Conservation (phyloP, 1,139 yeast species). For the Hemisphaericaspora xylofermentans region DNA sequence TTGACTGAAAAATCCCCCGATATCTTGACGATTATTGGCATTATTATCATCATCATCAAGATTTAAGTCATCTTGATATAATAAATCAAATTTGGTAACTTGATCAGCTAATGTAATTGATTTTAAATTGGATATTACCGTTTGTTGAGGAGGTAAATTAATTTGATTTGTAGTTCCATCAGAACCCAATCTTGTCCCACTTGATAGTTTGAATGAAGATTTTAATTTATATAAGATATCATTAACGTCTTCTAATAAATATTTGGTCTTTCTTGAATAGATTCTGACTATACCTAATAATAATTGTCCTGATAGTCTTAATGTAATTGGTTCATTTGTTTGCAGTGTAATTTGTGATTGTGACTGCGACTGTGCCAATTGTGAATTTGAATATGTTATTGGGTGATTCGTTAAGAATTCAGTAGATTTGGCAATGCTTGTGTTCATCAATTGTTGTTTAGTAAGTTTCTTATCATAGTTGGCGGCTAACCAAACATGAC, state of each 20-base stretch:
- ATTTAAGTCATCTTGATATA: constrained; percentile 62
- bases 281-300: constrained; percentile 87
- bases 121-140: constrained; percentile 54
- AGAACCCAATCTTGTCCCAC: constrained; percentile 34
- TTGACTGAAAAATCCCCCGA: constrained; percentile 13
- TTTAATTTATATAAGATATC: constrained; percentile 75
- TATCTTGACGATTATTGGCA: not conserved
- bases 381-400: not conserved
- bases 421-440: constrained; percentile 65
- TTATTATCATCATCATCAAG: constrained; percentile 43
- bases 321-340: constrained; percentile 51
- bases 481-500: constrained; percentile 93
- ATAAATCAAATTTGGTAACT: constrained; percentile 73
- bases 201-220: constrained; percentile 59
- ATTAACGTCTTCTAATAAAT: constrained; percentile 79
- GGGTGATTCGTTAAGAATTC: constrained; percentile 16
- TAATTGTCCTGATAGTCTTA: constrained; percentile 85
- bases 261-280: constrained; percentile 82
- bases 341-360: constrained; percentile 14
- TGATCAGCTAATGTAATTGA: constrained; percentile 70
- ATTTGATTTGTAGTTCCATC: constrained; percentile 24
- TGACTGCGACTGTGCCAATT: constrained; percentile 2
- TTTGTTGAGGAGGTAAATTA: constrained; percentile 49
- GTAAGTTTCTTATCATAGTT: constrained; percentile 80
- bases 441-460: constrained; percentile 69